phyloP scores from a whole-genome alignment of 768 basidiomycete species.

The Sarcomyxa edulis region DNA sequence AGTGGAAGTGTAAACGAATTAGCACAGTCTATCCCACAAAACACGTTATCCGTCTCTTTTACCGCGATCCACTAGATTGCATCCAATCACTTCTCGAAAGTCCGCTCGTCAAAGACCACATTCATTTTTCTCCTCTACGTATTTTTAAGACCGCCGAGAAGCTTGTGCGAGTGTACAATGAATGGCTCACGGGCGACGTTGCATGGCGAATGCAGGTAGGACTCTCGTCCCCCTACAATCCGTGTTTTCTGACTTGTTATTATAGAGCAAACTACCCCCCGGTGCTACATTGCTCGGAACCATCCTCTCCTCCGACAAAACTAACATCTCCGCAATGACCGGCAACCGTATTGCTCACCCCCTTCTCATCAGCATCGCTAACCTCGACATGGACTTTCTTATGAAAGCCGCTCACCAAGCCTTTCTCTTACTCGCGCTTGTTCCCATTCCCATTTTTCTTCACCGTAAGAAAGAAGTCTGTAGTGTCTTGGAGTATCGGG shows the following conservation, averaged over 20 bases:
- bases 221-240: not conserved
- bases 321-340: conserved; percentile 12
- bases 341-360: conserved; percentile 10
- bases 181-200: conserved; percentile 16
- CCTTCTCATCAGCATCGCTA: conserved; percentile 10
- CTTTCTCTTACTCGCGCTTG: conserved; percentile 12
- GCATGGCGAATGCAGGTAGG: conserved; percentile 18
- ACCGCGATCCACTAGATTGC: too few species aligned
- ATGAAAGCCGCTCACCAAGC: conserved; percentile 13
- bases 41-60: conserved; percentile 14
- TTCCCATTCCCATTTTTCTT: conserved; percentile 16
- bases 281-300: conserved; percentile 14
- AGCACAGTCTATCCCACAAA: conserved; percentile 16
- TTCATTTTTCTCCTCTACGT: not conserved
- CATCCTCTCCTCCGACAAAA: conserved; percentile 15
- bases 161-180: conserved; percentile 12
- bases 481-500: conserved; percentile 9
- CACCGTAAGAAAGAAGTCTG: conserved; percentile 7
- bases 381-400: conserved; percentile 9
- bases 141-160: conserved; percentile 10
- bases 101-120: conserved; percentile 11
- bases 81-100: conserved; percentile 19
- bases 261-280: conserved; percentile 9
- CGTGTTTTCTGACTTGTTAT: not conserved
- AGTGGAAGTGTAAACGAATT: too few species aligned